These are phyloP conservation scores for Neopestalotiopsis sp. DNA, from an alignment of 2,329 filamentous ascomycete species.

Conservation along the genomic window DNA sequence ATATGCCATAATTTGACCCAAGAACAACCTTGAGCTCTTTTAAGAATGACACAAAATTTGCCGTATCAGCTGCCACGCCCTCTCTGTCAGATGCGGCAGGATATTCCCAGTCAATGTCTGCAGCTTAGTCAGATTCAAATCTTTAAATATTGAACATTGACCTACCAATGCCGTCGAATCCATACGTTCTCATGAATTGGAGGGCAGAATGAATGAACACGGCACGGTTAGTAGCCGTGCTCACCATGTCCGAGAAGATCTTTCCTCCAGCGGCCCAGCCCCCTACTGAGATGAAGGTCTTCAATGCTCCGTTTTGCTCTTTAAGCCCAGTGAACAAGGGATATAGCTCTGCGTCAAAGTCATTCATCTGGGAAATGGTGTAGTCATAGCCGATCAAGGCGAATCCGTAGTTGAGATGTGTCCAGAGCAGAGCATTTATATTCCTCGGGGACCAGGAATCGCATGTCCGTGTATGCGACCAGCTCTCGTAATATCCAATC, in stretches of 20 bases:
- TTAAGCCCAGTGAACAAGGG: background rate
- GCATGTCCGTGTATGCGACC: slow-evolving; percentile 24
- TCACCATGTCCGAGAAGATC: slow-evolving; percentile 24
- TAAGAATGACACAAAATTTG: slow-evolving; percentile 34
- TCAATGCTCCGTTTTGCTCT: slow-evolving; percentile 35
- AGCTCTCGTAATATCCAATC: slow-evolving; percentile 36
- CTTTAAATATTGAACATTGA: too few species aligned
- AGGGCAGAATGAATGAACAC: slow-evolving; percentile 30
- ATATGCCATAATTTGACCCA: slow-evolving; percentile 21
- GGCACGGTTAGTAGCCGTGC: slow-evolving; percentile 19
- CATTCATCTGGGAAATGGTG: background rate
- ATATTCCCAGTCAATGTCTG: background rate
- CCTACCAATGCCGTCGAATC: slow-evolving; percentile 23
- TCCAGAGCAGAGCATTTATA: slow-evolving; percentile 32
- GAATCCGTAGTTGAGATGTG: slow-evolving; percentile 43
- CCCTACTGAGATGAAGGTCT: slow-evolving; percentile 30
- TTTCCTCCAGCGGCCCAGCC: slow-evolving; percentile 6
- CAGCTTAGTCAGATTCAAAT: too few species aligned
- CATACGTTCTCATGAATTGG: slow-evolving; percentile 28
- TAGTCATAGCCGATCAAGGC: slow-evolving; percentile 30
- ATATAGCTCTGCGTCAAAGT: slow-evolving; percentile 27
- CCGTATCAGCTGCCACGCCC: slow-evolving; percentile 27
- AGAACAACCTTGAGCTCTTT: slow-evolving; percentile 18
- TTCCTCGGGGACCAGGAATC: slow-evolving; percentile 29
- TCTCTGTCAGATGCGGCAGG: slow-evolving; percentile 24